A percentile compares a stretch with the other conserved stretches of the same genome.
These are phyloP conservation scores for Podospora pseudocomata DNA, from an alignment of 495 filamentous ascomycete genomes.

Conservation along the genomic window DNA sequence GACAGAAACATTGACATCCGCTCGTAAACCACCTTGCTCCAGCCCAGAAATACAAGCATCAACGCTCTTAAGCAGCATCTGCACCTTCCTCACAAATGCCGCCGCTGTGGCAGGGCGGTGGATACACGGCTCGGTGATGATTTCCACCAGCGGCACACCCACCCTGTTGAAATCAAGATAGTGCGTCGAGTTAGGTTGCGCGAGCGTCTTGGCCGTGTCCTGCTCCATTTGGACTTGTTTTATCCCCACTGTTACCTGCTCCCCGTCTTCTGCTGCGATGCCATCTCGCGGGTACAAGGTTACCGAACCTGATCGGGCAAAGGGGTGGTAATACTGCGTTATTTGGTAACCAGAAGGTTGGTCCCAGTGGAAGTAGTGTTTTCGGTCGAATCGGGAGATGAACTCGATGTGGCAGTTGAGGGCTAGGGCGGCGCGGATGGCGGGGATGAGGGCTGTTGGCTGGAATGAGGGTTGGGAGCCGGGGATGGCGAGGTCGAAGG, in stretches of 20 bases:
- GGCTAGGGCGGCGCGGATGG: conserved; percentile 81
- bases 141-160: conserved; percentile 85
- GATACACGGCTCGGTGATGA: conserved; percentile 87
- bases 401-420: conserved; percentile 73
- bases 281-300: conserved; percentile 72
- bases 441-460: conserved; percentile 76
- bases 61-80: conserved; percentile 72
- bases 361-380: conserved; percentile 99
- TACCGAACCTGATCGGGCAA: conserved; percentile 73
- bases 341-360: conserved; percentile 96
- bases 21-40: conserved; percentile 86
- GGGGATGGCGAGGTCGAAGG: conserved; percentile 86
- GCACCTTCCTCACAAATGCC: conserved; percentile 82
- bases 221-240: conserved; percentile 96
- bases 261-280: conserved; percentile 65
- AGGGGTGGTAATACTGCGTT: conserved; percentile 90
- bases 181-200: conserved; percentile 65
- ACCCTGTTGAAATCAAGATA: conserved; percentile 94
- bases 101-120: conserved; percentile 81
- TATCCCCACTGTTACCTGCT: conserved; percentile 67
- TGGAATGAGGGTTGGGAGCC: conserved; percentile 88
- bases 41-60: conserved; percentile 84
- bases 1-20: conserved; percentile 94
- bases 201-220: conserved; percentile 91
- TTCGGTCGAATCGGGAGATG: conserved; percentile 82